phyloP scores from a whole-genome alignment of 2,329 filamentous ascomycete genomes.

The Madurella fahalii region DNA sequence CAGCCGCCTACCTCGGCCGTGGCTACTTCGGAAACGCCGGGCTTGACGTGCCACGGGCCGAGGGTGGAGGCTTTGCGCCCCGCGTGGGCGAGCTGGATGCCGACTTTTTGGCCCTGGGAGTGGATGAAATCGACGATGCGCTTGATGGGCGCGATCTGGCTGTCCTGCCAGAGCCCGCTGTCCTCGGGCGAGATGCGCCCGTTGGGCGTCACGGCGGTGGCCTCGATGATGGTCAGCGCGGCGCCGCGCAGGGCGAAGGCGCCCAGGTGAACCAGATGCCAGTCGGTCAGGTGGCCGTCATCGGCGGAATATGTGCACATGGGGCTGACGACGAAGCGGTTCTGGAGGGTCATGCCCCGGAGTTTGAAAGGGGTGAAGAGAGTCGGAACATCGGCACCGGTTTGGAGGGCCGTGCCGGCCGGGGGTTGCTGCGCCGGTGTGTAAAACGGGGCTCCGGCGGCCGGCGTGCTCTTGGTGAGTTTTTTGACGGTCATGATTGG shows the following conservation, averaged over 20 bases:
- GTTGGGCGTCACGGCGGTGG: constrained; percentile 68
- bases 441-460: constrained; percentile 47
- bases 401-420: constrained; percentile 43
- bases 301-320: constrained; percentile 59
- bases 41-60: constrained; percentile 60
- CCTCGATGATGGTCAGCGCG: constrained; percentile 71
- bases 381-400: constrained; percentile 42
- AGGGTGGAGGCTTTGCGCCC: constrained; percentile 63
- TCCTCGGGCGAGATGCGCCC: constrained; percentile 83
- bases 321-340: constrained; percentile 56
- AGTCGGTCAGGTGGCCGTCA: constrained; percentile 69
- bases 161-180: constrained; percentile 77
- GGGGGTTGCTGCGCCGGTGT: constrained; percentile 52
- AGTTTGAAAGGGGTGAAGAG: constrained; percentile 55
- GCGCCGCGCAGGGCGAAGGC: constrained; percentile 74
- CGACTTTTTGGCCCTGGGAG: constrained; percentile 70
- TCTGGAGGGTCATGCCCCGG: constrained; percentile 49
- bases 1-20: constrained; percentile 50
- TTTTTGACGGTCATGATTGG: constrained; percentile 25
- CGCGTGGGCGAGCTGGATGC: constrained; percentile 77
- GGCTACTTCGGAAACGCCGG: constrained; percentile 42
- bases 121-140: constrained; percentile 75
- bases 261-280: constrained; percentile 78
- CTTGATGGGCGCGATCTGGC: constrained; percentile 68
- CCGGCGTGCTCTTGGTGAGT: constrained; percentile 35